phyloP scores from a whole-genome alignment of 148 eudicot species.

The Amaranthus hypochondriacus region DNA sequence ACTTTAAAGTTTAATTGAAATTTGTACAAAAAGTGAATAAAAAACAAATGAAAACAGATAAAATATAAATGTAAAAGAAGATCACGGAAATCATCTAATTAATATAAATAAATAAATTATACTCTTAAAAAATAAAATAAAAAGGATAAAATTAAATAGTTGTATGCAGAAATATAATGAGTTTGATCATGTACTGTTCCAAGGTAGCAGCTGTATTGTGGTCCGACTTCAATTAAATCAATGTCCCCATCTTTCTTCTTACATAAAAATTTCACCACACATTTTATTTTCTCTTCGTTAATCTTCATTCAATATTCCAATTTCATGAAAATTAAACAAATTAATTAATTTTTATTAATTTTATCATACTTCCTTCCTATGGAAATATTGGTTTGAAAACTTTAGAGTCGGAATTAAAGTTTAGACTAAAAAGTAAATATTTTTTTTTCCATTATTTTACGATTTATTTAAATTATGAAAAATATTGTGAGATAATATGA shows the following conservation, averaged over 20 bases:
- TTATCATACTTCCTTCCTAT: background rate
- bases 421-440: too few species aligned
- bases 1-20: too few species aligned
- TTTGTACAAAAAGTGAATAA: too few species aligned
- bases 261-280: constrained; percentile 14
- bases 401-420: too few species aligned
- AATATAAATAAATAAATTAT: background rate
- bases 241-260: constrained; percentile 10
- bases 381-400: too few species aligned
- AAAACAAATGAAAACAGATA: too few species aligned
- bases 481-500: too few species aligned
- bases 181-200: constrained; percentile 1
- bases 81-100: too few species aligned
- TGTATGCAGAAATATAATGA: background rate
- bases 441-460: too few species aligned
- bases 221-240: constrained; percentile 23
- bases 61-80: too few species aligned
- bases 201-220: constrained; percentile 24
- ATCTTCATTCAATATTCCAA: background rate
- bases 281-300: background rate
- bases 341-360: background rate
- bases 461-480: too few species aligned
- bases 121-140: constrained; percentile 6
- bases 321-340: background rate
- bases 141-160: too few species aligned